A percentile compares a stretch with the other conserved stretches of the same genome.
These are phyloP conservation scores for Paramecium primaurelia DNA, from an alignment of 73 alveolate genomes.

Conservation along the genomic window DNA sequence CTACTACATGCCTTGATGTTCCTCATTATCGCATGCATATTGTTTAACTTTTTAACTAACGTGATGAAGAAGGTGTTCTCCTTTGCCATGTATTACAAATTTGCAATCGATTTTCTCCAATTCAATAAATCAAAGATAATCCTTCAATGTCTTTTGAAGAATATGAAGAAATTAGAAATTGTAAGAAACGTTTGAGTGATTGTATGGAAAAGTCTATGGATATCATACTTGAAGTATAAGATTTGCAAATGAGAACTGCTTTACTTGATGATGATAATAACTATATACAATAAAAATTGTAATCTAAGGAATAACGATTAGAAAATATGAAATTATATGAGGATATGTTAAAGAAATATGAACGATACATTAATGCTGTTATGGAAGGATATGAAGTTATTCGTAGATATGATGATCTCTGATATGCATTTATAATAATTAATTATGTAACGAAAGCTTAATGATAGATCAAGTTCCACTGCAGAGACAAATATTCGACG, in stretches of 20 bases:
- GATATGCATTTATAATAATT: neutral
- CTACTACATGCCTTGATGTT: neutral
- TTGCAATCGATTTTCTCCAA: neutral
- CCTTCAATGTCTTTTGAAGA: neutral
- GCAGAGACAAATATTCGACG: neutral
- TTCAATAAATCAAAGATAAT: neutral
- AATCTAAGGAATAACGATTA: neutral
- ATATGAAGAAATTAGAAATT: neutral
- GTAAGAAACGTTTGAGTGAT: neutral
- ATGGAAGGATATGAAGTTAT: neutral
- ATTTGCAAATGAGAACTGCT: neutral
- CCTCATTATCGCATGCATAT: constrained; percentile 28
- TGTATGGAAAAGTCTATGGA: neutral
- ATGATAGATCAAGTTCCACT: neutral
- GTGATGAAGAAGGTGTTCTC: constrained; percentile 6
- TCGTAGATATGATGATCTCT: neutral
- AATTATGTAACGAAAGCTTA: neutral
- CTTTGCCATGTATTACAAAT: neutral
- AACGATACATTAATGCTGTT: neutral
- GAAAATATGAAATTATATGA: neutral
- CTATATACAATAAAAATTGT: neutral
- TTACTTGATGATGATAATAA: neutral
- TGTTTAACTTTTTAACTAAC: neutral
- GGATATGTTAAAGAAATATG: neutral
- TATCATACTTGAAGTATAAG: neutral